Evolutionary conservation across 495 filamentous ascomycete species (phyloP).

Genomic region (Aspergillus avenaceus): DNA sequence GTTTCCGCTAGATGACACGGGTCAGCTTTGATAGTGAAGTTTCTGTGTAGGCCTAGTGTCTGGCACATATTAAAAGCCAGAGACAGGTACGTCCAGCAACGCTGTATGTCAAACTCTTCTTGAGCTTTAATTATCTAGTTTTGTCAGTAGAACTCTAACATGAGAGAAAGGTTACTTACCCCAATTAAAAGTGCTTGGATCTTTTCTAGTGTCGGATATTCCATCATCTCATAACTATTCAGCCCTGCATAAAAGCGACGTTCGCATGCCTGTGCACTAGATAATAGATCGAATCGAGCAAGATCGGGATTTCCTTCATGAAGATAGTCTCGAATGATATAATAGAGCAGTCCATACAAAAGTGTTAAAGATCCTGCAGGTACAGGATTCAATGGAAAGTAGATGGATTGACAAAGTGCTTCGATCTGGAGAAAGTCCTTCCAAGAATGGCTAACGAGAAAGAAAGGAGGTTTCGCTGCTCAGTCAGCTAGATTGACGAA

Average conservation of each 20-base stretch:
- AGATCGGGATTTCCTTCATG: slow-evolving; percentile 19
- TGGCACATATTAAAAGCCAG: slow-evolving; percentile 29
- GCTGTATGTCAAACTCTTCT: slow-evolving; percentile 24
- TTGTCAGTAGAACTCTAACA: not conserved
- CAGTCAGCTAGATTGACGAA: not conserved
- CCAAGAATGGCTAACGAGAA: slow-evolving; percentile 24
- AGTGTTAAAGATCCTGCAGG: slow-evolving; percentile 15
- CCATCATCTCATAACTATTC: slow-evolving; percentile 18
- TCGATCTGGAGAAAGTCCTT: slow-evolving; percentile 15
- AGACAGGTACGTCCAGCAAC: slow-evolving; percentile 23
- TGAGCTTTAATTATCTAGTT: slow-evolving; percentile 20
- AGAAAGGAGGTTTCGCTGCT: slow-evolving; percentile 21
- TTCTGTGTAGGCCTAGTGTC: slow-evolving; percentile 18
- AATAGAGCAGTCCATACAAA: slow-evolving; percentile 20
- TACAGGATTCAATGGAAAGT: slow-evolving; percentile 19
- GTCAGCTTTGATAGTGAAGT: slow-evolving; percentile 12
- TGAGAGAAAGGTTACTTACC: slow-evolving; percentile 2
- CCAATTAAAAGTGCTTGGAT: slow-evolving; percentile 23
- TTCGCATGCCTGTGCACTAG: slow-evolving; percentile 15
- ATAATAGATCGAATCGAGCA: slow-evolving; percentile 8
- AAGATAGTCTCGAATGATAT: slow-evolving; percentile 22
- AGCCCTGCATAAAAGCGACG: slow-evolving; percentile 12
- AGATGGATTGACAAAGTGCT: slow-evolving; percentile 21
- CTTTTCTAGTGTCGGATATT: slow-evolving; percentile 21
- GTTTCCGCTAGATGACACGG: slow-evolving; percentile 8